A percentile compares a stretch with the other conserved stretches of the same genome.
phyloP scores from a whole-genome alignment of 1,139 yeast species.

The Blastobotrys apis region DNA sequence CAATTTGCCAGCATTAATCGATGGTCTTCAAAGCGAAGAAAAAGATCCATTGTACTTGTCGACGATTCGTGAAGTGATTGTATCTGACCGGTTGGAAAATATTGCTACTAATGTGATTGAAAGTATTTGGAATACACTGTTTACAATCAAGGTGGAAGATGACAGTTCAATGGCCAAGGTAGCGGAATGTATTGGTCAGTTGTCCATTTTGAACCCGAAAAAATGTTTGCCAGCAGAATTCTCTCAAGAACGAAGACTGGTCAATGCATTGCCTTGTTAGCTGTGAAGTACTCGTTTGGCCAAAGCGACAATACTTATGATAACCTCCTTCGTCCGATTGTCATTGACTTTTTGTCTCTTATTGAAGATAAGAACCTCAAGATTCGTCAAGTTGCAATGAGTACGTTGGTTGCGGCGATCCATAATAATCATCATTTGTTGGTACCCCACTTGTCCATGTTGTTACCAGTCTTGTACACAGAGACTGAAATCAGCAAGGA shows the following conservation, averaged over 20 bases:
- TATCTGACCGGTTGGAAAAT: constrained; percentile 13
- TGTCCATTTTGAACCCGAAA: constrained; percentile 31
- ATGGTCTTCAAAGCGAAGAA: constrained; percentile 28
- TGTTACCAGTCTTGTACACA: constrained; percentile 50
- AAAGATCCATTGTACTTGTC: constrained; percentile 37
- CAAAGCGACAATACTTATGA: constrained; percentile 30
- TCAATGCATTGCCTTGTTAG: constrained; percentile 33
- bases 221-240: constrained; percentile 27
- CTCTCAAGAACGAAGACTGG: constrained; percentile 25
- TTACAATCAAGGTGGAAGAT: constrained; percentile 24
- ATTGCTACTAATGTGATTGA: constrained; percentile 14
- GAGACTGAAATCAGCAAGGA: constrained; percentile 55
- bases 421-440: constrained; percentile 55
- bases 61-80: constrained; percentile 41
- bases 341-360: constrained; percentile 38
- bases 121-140: constrained; percentile 29
- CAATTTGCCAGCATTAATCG: constrained; percentile 38
- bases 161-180: constrained; percentile 33
- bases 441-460: constrained; percentile 45
- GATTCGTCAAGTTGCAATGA: constrained; percentile 51
- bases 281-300: constrained; percentile 36
- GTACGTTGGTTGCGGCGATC: constrained; percentile 56
- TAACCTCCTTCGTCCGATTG: constrained; percentile 31
- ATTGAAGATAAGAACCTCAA: constrained; percentile 32
- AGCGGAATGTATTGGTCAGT: constrained; percentile 40